Base-by-base conservation (phyloP, 345 rosid species). In the Rhodamnia rubescens region DNA sequence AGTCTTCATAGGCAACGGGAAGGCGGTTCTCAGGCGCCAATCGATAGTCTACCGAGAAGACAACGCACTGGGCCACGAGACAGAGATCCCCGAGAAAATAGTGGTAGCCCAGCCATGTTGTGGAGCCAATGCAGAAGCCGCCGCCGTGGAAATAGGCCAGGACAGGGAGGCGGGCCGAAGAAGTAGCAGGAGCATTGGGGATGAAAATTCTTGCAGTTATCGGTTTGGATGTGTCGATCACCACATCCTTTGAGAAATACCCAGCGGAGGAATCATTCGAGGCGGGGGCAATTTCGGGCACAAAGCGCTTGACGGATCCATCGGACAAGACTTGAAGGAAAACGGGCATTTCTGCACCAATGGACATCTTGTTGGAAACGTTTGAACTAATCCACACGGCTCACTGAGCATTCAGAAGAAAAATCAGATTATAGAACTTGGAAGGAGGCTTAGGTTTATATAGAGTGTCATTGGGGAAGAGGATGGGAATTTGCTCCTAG, bases 111-210 rank as follows among this genome's bases (percentile, higher is more conserved):
- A 88, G 81, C 95, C 94, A 93, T 0, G 92, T 89, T 75, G 94
- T 93, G 21, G 93, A 93, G 83, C 94, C 92, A 81, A 92, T 87
- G 90, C 92, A 93, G 81, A 94, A 93, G 5, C 94, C 94, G 36
- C 95, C 97, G 32, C 97, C 97, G 29, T 94, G 97, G 53, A 91
- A 94, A 74, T 93, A 94, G 84, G 92, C 90, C 74, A 92, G 13
- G 57, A 93, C 75, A 1, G 97, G 94, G 80, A 91, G 88, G 69
- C 2, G 53, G 42, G 11, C 54, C 7, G 32, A 3, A 9, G 88
- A 83, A 21, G 21, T 59, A 12, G 75, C 56, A 64, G 74, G 54
- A 61, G 55, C 55, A 56, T 84, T 83, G 54, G 93, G 94, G 36
- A 91, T 84, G 87, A 94, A 94, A 26, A 94, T 56, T 74, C 95